Percentiles rank a stretch among this genome's conserved stretches.
These are phyloP conservation scores for Blastobotrys petasosporus DNA, from an alignment of 1,139 yeast genomes.

Conservation along the genomic window DNA sequence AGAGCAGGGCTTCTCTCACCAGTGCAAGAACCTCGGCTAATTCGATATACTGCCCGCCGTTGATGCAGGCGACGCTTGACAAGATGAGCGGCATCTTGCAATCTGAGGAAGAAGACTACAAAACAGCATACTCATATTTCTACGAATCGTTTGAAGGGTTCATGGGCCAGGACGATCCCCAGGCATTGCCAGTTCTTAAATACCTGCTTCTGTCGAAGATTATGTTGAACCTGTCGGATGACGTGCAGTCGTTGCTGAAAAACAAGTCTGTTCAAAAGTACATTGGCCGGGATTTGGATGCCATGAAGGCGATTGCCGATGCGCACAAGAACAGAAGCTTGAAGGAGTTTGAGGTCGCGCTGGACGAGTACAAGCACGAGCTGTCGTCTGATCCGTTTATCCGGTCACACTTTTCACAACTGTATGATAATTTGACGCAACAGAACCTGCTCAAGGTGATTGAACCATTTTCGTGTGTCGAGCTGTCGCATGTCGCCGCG, in stretches of 20 bases:
- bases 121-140: slow-evolving; percentile 92
- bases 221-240: slow-evolving; percentile 85
- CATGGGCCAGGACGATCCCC: slow-evolving; percentile 44
- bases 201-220: slow-evolving; percentile 90
- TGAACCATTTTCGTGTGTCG: slow-evolving; percentile 94
- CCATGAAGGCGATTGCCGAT: slow-evolving; percentile 87
- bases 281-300: slow-evolving; percentile 70
- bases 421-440: slow-evolving; percentile 88
- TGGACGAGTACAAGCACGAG: slow-evolving; percentile 65
- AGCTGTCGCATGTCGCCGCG: slow-evolving; percentile 79
- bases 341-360: slow-evolving; percentile 79
- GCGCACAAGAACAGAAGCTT: slow-evolving; percentile 89
- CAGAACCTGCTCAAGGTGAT: slow-evolving; percentile 91
- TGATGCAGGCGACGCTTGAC: slow-evolving; percentile 89
- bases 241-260: slow-evolving; percentile 67
- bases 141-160: slow-evolving; percentile 93
- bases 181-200: slow-evolving; percentile 74
- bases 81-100: slow-evolving; percentile 92
- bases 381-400: slow-evolving; percentile 82
- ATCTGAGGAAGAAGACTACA: slow-evolving; percentile 95
- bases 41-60: slow-evolving; percentile 91
- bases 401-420: slow-evolving; percentile 84
- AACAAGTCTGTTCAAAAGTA: slow-evolving; percentile 79
- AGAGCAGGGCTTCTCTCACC: slow-evolving; percentile 86
- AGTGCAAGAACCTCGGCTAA: slow-evolving; percentile 96